phyloP scores from a whole-genome alignment of 495 filamentous ascomycete genomes.

The Neurospora sp. region DNA sequence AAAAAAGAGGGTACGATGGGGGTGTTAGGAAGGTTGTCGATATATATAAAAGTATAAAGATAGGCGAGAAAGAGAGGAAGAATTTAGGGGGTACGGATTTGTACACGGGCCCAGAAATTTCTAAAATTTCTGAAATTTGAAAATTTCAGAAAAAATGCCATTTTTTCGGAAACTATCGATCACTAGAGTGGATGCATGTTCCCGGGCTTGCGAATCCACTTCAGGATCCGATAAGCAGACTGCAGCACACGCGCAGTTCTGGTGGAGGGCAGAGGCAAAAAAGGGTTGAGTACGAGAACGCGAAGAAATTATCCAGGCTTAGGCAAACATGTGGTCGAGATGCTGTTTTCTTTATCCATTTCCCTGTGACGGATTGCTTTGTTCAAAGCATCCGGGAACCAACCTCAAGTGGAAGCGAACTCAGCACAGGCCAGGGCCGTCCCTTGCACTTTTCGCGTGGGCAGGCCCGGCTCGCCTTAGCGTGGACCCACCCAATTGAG shows the following conservation, averaged over 20 bases:
- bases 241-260: neutral
- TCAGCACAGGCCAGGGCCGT: neutral
- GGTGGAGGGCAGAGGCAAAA: neutral
- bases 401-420: neutral
- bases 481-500: neutral
- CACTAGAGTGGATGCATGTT: neutral
- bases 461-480: neutral
- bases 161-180: too few relatives aligned
- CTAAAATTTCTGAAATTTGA: too few relatives aligned
- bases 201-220: neutral
- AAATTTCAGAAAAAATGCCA: too few relatives aligned
- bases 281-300: neutral
- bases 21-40: too few relatives aligned
- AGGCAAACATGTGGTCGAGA: neutral
- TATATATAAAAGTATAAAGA: too few relatives aligned
- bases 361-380: neutral
- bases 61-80: too few relatives aligned
- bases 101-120: too few relatives aligned
- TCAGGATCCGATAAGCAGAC: neutral
- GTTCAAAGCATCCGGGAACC: neutral
- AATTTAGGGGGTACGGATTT: too few relatives aligned
- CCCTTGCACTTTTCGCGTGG: neutral
- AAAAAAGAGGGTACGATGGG: too few relatives aligned
- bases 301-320: neutral
- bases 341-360: neutral